phyloP scores from a whole-genome alignment of 352 stramenopile genomes.

The Globisporangium perplexum region DNA sequence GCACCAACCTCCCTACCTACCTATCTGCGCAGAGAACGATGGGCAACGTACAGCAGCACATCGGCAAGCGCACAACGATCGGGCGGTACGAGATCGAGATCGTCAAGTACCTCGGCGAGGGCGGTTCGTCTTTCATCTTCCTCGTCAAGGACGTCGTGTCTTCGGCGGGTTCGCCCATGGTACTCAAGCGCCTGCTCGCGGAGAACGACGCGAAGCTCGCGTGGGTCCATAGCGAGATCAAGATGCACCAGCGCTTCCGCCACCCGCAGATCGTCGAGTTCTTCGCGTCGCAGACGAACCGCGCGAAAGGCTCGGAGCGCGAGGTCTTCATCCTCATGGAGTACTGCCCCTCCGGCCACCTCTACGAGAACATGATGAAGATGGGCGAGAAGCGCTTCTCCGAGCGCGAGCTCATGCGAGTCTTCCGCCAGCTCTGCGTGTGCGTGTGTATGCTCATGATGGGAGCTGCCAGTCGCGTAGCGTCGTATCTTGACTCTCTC shows the following conservation, averaged over 20 bases:
- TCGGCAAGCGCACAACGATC: conserved; percentile 59
- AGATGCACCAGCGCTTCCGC: conserved; percentile 64
- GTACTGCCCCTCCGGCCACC: conserved; percentile 91
- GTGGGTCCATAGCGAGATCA: conserved; percentile 65
- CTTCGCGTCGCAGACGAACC: conserved; percentile 42
- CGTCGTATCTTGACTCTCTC: neutral
- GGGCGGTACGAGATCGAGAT: conserved; percentile 61
- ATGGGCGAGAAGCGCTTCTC: conserved; percentile 72
- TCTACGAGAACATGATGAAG: conserved; percentile 91
- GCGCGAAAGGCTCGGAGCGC: conserved; percentile 30
- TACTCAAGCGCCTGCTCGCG: conserved; percentile 70
- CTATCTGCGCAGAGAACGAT: conserved; percentile 16
- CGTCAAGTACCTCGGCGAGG: conserved; percentile 71
- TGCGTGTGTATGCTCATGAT: no score
- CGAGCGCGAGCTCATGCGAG: conserved; percentile 55
- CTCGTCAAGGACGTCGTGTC: conserved; percentile 55
- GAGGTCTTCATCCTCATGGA: conserved; percentile 97
- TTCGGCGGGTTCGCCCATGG: conserved; percentile 32
- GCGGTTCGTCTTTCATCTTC: conserved; percentile 81
- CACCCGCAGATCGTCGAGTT: conserved; percentile 70
- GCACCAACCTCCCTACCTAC: no score
- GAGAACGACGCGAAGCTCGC: conserved; percentile 58
- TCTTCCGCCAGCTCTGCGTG: conserved; percentile 73
- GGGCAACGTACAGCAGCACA: conserved; percentile 78
- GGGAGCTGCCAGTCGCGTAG: no score